Evolutionary conservation across 805 yeast species (phyloP).

Genomic region (Candida suzukii): DNA sequence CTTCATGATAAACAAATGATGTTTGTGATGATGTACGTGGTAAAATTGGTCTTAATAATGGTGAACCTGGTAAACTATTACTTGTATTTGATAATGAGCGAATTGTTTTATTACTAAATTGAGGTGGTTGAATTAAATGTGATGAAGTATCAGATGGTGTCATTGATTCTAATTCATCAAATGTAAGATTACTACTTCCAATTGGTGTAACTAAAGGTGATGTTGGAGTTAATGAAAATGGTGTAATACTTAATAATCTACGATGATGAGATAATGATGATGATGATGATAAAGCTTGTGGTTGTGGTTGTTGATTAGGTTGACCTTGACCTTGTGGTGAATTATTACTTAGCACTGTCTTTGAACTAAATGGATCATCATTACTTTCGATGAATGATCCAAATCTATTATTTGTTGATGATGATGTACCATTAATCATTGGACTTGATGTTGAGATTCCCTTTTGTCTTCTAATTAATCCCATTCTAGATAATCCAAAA

Average conservation of each 20-base stretch:
- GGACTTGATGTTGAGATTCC: slow-evolving; percentile 2
- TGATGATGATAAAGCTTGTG: background rate
- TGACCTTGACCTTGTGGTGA: no score
- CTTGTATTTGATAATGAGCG: slow-evolving; percentile 28
- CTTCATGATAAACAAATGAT: slow-evolving; percentile 52
- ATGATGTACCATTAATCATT: background rate
- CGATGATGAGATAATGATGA: background rate
- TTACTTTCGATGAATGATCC: background rate
- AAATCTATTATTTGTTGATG: background rate
- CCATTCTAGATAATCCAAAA: slow-evolving; percentile 89
- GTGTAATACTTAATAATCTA: slow-evolving; percentile 14
- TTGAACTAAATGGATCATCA: slow-evolving; percentile 14
- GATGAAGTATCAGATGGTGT: no score
- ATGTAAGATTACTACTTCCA: slow-evolving; percentile 2
- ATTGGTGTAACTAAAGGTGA: slow-evolving; percentile 17
- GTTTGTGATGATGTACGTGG: slow-evolving; percentile 48
- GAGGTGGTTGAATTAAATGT: background rate
- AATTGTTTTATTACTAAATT: slow-evolving; percentile 3
- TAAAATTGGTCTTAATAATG: slow-evolving; percentile 39
- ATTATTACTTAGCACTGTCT: no score
- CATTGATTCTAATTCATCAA: slow-evolving; percentile 8
- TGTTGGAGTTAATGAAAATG: slow-evolving; percentile 16
- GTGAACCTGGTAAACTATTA: slow-evolving; percentile 33
- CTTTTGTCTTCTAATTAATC: slow-evolving; percentile 76
- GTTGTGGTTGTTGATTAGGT: no score